Base-by-base conservation (phyloP, 257 asterid species). In the Paulownia fortunei region DNA sequence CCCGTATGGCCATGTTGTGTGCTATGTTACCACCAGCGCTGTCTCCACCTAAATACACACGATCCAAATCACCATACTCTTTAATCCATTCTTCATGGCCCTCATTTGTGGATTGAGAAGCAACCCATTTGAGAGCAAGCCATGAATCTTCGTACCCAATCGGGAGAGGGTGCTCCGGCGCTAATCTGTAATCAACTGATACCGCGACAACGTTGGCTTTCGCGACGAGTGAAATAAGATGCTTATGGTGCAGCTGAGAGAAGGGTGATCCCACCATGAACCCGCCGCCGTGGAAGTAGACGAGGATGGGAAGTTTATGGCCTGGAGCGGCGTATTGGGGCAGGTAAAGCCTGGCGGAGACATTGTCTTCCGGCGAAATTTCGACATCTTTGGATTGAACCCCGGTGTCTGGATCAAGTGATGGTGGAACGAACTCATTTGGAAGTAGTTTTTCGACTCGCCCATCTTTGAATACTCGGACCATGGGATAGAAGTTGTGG, bases 251-350 rank as follows among this genome's bases (percentile, higher is more conserved):
- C 0, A 60, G 10, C 0, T 79, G 76, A 2, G 86, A 77, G 74
- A 86, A 90, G 9, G 94, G 84, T 3, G 94, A 89, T 55, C 67
- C 84, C 2, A 74, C 10, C 0, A 83, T 32, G 42, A 84, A 90
- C 3, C 81, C 94, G 3, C 96, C 96, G 27, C 96, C 96, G 54
- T 90, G 92, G 59, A 77, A 81, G 80, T 81, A 90, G 6, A 90
- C 78, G 0, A 89, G 44, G 0, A 90, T 62, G 6, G 96, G 92
- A 18, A 87, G 85, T 60, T 89, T 89, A 0, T 47, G 41, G 18
- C 32, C 74, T 0, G 81, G 81, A 12, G 44, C 30, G 26, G 84
- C 46, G 59, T 6, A 2, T 5, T 12, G 15, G 6, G 88, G 89
- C 5, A 83, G 5, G 66, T 55, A 88, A 7, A 85, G 73, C 8